These are phyloP conservation scores for Colletotrichum sp. DNA, from an alignment of 2,329 filamentous ascomycete species.

Conservation along the genomic window DNA sequence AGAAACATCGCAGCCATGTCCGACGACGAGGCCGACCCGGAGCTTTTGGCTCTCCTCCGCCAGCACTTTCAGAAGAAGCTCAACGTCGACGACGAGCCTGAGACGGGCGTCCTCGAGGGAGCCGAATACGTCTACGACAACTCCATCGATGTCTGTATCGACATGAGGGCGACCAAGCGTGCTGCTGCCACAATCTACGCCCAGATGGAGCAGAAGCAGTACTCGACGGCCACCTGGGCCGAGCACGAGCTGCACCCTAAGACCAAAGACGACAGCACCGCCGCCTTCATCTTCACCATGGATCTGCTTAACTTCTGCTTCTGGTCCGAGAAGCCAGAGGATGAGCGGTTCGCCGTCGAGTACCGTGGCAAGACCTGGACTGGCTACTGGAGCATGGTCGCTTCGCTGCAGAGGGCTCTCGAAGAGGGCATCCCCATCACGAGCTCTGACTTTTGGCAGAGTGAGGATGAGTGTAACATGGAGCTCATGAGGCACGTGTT, in stretches of 20 bases:
- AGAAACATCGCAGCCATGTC: slow-evolving; percentile 64
- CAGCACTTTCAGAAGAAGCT: slow-evolving; percentile 74
- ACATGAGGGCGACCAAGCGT: slow-evolving; percentile 80
- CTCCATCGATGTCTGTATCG: slow-evolving; percentile 88
- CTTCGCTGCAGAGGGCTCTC: slow-evolving; percentile 82
- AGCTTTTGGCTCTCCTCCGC: slow-evolving; percentile 85
- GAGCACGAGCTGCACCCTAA: slow-evolving; percentile 91
- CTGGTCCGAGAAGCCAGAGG: slow-evolving; percentile 77
- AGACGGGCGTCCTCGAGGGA: slow-evolving; percentile 81
- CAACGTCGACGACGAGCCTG: slow-evolving; percentile 62
- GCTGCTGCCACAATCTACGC: slow-evolving; percentile 81
- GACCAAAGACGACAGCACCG: slow-evolving; percentile 76
- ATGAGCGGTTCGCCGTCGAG: slow-evolving; percentile 80
- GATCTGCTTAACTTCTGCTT: slow-evolving; percentile 97
- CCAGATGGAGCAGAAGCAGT: slow-evolving; percentile 83
- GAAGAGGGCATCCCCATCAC: slow-evolving; percentile 94
- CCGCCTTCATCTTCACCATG: slow-evolving; percentile 97
- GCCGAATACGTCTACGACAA: slow-evolving; percentile 92
- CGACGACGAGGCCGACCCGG: slow-evolving; percentile 88
- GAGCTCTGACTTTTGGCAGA: slow-evolving; percentile 83
- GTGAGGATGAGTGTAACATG: slow-evolving; percentile 77
- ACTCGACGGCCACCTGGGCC: slow-evolving; percentile 86
- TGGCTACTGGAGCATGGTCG: slow-evolving; percentile 94
- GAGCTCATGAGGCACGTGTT: slow-evolving; percentile 80
- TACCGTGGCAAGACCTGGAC: slow-evolving; percentile 87